These are phyloP conservation scores for Fabrea salina DNA, from an alignment of 169 alveolate genomes.

Conservation along the genomic window DNA sequence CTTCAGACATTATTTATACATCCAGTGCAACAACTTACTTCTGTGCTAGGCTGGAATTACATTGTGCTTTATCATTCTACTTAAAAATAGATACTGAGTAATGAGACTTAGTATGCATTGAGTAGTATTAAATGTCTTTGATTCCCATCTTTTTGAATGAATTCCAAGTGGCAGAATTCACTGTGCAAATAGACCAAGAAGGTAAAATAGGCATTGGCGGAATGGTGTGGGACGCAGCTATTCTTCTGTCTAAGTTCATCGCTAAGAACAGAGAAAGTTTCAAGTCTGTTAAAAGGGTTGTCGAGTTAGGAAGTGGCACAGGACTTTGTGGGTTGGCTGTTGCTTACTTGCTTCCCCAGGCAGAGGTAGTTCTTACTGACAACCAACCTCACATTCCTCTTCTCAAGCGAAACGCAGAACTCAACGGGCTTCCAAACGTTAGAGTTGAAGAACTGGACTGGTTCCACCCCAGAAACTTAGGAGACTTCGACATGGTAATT, in stretches of 20 bases:
- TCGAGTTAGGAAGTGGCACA: conserved; percentile 32
- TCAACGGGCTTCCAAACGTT: not conserved
- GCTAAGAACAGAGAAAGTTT: not conserved
- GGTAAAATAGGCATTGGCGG: conserved; percentile 33
- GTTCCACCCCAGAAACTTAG: not conserved
- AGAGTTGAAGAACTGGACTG: conserved; percentile 24
- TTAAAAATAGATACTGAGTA: too few species aligned
- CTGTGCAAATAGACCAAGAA: conserved; percentile 33
- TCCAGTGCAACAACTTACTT: too few species aligned
- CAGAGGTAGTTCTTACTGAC: conserved; percentile 3
- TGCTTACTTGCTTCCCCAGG: not conserved
- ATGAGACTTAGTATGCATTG: conserved; percentile 89
- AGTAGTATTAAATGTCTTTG: conserved; percentile 63
- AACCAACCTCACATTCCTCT: not conserved
- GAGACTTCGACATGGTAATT: conserved; percentile 17
- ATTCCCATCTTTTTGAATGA: conserved; percentile 26
- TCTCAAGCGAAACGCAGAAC: not conserved
- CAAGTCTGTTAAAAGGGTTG: not conserved
- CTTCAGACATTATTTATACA: too few species aligned
- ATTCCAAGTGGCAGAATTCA: conserved; percentile 5
- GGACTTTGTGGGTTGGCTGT: conserved; percentile 28
- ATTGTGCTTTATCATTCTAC: too few species aligned
- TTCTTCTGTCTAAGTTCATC: not conserved
- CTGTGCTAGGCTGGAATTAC: too few species aligned
- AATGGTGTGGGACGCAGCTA: conserved; percentile 33